phyloP scores from a whole-genome alignment of 768 basidiomycete species.

The Pholiota microspora region DNA sequence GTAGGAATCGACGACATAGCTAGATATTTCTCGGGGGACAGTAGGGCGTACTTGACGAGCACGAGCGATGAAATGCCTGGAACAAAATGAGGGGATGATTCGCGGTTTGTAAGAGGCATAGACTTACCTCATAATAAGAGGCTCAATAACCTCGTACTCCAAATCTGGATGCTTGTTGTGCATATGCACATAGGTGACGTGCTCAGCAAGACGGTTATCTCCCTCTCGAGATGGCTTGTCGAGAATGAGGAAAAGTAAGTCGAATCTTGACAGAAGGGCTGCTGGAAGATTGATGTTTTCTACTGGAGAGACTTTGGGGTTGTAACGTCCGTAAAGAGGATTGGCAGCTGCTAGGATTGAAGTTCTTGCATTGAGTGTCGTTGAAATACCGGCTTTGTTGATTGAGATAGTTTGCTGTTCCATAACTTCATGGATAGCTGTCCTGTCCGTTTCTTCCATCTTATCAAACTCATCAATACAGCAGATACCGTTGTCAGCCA shows the following conservation, averaged over 20 bases:
- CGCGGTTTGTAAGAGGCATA: no score
- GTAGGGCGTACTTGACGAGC: conserved; percentile 86
- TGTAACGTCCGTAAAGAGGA: conserved; percentile 97
- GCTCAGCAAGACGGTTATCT: conserved; percentile 93
- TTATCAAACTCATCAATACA: conserved; percentile 99
- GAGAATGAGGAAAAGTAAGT: conserved; percentile 92
- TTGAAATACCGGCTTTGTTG: conserved; percentile 98
- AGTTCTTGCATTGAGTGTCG: conserved; percentile 95
- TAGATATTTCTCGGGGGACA: conserved; percentile 87
- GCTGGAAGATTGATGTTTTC: conserved; percentile 99
- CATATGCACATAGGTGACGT: conserved; percentile 99
- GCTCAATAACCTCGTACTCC: conserved; percentile 81
- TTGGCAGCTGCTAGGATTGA: conserved; percentile 98
- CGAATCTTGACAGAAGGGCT: conserved; percentile 93
- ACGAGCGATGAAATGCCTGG: conserved; percentile 86
- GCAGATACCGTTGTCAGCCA: conserved; percentile 99
- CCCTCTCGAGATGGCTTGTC: conserved; percentile 95
- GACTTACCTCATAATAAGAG: conserved; percentile 91
- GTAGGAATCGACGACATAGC: conserved; percentile 92
- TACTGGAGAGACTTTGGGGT: conserved; percentile 94
- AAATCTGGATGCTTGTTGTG: conserved; percentile 85
- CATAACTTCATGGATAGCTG: conserved; percentile 99
- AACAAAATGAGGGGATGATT: no score
- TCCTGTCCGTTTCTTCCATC: conserved; percentile 98
- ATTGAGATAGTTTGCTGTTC: conserved; percentile 99